These are phyloP conservation scores for Ambrosia artemisiifolia DNA, from an alignment of 129 eudicot species.

Conservation along the genomic window DNA sequence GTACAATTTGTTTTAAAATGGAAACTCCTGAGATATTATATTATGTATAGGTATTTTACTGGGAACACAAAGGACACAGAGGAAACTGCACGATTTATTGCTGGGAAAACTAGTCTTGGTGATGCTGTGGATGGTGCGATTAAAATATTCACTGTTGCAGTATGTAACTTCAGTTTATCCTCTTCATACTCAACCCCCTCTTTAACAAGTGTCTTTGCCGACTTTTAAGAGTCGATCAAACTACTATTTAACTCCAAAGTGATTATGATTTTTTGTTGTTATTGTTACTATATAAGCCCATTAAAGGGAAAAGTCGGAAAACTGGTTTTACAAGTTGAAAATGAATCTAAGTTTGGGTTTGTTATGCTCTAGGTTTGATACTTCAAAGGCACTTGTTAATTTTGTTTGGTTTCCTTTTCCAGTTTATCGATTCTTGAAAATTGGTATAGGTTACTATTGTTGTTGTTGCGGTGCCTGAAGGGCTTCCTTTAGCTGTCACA, in stretches of 20 bases:
- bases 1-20: not conserved
- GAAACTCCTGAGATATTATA: not conserved
- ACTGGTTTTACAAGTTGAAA: slow-evolving; percentile 9
- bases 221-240: slow-evolving; percentile 1
- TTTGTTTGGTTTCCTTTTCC: slow-evolving; percentile 11
- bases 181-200: not conserved
- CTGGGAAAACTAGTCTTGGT: slow-evolving; percentile 61
- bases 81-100: slow-evolving; percentile 38
- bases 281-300: not conserved
- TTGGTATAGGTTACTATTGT: slow-evolving; percentile 79
- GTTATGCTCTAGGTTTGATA: slow-evolving; percentile 8
- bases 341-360: not conserved
- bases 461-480: slow-evolving; percentile 99
- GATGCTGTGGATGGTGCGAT: slow-evolving; percentile 79
- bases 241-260: not conserved
- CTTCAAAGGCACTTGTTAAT: not conserved
- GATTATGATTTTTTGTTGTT: not conserved
- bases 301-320: not conserved
- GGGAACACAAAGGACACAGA: slow-evolving; percentile 56
- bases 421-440: slow-evolving; percentile 13
- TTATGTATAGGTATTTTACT: slow-evolving; percentile 58
- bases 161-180: slow-evolving; percentile 32
- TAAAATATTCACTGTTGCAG: slow-evolving; percentile 86
- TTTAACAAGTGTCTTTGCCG: not conserved
- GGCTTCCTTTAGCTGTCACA: slow-evolving; percentile 97